phyloP scores from a whole-genome alignment of 2,329 filamentous ascomycete genomes.

The Calcarisporium arbuscula region DNA sequence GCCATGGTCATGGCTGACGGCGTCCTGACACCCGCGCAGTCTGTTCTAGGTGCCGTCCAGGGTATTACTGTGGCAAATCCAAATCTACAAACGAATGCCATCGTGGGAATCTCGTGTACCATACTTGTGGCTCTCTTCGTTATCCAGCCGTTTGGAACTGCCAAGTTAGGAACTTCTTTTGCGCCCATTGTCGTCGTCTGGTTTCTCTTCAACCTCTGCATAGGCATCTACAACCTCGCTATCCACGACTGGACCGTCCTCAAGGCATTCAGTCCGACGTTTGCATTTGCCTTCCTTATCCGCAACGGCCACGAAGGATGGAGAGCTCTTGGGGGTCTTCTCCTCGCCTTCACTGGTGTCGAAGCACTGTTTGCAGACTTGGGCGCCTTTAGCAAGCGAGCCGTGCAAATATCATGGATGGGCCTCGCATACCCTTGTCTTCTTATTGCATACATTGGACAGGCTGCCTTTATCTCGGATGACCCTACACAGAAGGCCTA shows the following conservation, averaged over 20 bases:
- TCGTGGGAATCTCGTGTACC: conserved; percentile 58
- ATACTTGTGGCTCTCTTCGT: conserved; percentile 59
- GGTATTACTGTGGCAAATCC: conserved; percentile 53
- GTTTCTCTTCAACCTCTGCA: conserved; percentile 56
- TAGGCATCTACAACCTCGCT: conserved; percentile 58
- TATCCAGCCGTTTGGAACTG: conserved; percentile 59
- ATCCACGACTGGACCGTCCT: conserved; percentile 47
- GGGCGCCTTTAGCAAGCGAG: conserved; percentile 63
- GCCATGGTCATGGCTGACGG: conserved; percentile 63
- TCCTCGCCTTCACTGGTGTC: conserved; percentile 72
- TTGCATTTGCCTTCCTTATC: conserved; percentile 54
- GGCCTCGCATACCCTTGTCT: conserved; percentile 61
- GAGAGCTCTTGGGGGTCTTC: conserved; percentile 61
- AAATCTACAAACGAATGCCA: conserved; percentile 47
- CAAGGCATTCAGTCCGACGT: conserved; percentile 52
- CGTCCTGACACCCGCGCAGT: conserved; percentile 63
- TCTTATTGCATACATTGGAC: conserved; percentile 61
- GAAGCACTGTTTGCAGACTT: conserved; percentile 74
- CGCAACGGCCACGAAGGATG: conserved; percentile 55
- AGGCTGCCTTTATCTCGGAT: conserved; percentile 64
- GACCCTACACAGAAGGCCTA: conserved; percentile 38
- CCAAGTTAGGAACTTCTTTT: conserved; percentile 53
- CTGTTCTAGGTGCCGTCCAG: conserved; percentile 63
- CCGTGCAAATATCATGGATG: conserved; percentile 70
- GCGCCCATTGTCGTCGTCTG: conserved; percentile 63